Evolutionary conservation across 305 asterid species (phyloP), one percentile per base, ranked within the genome.

Genomic region (Fraxinus ornus): DNA sequence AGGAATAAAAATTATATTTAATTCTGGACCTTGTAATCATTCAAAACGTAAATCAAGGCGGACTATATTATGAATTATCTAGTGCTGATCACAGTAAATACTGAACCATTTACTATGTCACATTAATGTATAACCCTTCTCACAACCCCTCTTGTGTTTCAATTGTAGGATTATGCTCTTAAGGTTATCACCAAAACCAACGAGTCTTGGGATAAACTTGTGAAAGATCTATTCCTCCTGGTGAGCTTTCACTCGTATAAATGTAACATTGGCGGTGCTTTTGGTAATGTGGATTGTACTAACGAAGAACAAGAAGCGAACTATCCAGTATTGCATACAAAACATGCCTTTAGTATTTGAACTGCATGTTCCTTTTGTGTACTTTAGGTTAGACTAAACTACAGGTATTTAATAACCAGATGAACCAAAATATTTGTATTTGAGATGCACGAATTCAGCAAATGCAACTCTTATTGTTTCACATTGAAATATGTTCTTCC

Each of bases 121-220:
- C 64, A 52, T 22, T n/a, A n/a, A 52, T 52, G 24, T n/a, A 52
- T 52, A n/a, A 17, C 9, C 64, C 1, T 52, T 17, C 7, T 64
- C 7, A 24, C 15, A 62, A 21, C 7, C 8, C 21, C 21, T 85
- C 71, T 37, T 44, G 64, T 72, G 49, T 52, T 77, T 41, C 76
- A 76, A 73, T 83, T 74, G 30, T 89, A 95, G 98, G 97, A 94
- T 81, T 95, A 90, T 78, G 99, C 99, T 12, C 94, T 94, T 7
- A 93, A 93, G 89, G 90, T 95, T 36, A 95, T 95, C 79, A 86
- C 85, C 2, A 97, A 95, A 89, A 90, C 98, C 41, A 95, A 95
- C 49, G 97, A 93, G 78, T 89, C 98, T 0, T 94, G 98, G 99
- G 91, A 93, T 32, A 95, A 95, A 78, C 97, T 95, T 77, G 99